Conservation (phyloP, 768 basidiomycete species). For the Russula brevipes region DNA sequence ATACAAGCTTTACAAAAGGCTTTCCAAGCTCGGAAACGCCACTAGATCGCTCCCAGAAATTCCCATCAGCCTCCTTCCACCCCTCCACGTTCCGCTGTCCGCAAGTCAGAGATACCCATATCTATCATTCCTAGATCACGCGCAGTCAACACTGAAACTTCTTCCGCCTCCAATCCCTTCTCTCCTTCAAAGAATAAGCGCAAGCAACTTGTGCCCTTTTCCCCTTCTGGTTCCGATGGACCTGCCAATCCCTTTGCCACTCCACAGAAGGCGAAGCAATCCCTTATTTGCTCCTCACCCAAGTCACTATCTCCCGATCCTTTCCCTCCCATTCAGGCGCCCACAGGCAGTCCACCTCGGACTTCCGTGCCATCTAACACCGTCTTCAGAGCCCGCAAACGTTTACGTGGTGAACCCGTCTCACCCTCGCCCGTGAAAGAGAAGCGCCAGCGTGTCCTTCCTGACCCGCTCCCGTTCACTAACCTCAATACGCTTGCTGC, state of each 20-base stretch:
- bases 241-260: slow-evolving; percentile 42
- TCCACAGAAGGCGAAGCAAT: slow-evolving; percentile 29
- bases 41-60: slow-evolving; percentile 39
- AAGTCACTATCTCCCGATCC: slow-evolving; percentile 39
- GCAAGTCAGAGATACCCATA: slow-evolving; percentile 32
- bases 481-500: slow-evolving; percentile 29
- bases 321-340: slow-evolving; percentile 36
- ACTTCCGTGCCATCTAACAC: slow-evolving; percentile 33
- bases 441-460: slow-evolving; percentile 56
- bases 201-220: slow-evolving; percentile 25
- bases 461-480: slow-evolving; percentile 40
- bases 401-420: slow-evolving; percentile 75
- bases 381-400: slow-evolving; percentile 68
- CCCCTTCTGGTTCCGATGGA: slow-evolving; percentile 35
- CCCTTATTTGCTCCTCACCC: slow-evolving; percentile 25
- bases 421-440: slow-evolving; percentile 78
- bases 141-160: slow-evolving; percentile 45
- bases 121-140: slow-evolving; percentile 48
- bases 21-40: slow-evolving; percentile 45
- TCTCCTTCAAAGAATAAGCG: slow-evolving; percentile 67
- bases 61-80: slow-evolving; percentile 32
- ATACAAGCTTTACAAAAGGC: slow-evolving; percentile 77
- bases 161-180: slow-evolving; percentile 67
- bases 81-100: slow-evolving; percentile 32
- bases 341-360: slow-evolving; percentile 20